These are phyloP conservation scores for Annulohypoxylon stygium DNA, from an alignment of 495 filamentous ascomycete species.

Conservation along the genomic window DNA sequence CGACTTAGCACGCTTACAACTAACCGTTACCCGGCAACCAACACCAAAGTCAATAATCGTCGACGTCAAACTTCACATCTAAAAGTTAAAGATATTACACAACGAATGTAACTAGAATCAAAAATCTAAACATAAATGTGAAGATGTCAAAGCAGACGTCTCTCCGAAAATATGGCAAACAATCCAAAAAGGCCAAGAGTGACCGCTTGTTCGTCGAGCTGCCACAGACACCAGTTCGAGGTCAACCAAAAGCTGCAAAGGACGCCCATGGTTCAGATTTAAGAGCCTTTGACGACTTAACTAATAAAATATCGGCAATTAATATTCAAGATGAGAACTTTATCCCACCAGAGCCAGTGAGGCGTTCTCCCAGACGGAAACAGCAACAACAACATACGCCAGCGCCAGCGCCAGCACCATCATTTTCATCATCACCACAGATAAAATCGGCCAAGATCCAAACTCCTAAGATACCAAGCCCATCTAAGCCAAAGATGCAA, in stretches of 20 bases:
- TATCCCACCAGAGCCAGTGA: conserved; percentile 21
- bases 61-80: conserved; percentile 2
- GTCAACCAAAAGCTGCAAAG: conserved; percentile 10
- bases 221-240: conserved; percentile 53
- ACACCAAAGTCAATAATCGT: conserved; percentile 29
- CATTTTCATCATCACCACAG: conserved; percentile 1
- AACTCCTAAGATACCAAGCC: conserved; percentile 13
- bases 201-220: conserved; percentile 60
- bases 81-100: conserved; percentile 28
- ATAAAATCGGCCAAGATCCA: conserved; percentile 21
- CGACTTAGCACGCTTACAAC: no score
- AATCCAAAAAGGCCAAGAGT: conserved; percentile 52
- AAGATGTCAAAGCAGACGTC: conserved; percentile 54
- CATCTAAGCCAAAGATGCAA: neutral
- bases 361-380: conserved; percentile 39
- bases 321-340: conserved; percentile 38
- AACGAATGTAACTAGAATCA: conserved; percentile 9
- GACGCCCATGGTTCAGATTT: conserved; percentile 4
- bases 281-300: conserved; percentile 21
- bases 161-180: conserved; percentile 61
- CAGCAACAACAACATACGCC: conserved; percentile 32
- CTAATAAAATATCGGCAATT: conserved; percentile 36
- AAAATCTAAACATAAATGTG: neutral
- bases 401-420: conserved; percentile 1
- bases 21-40: conserved; percentile 32